Base-by-base conservation (phyloP, 2,329 filamentous ascomycete species). In the Aureobasidium namibiae region DNA sequence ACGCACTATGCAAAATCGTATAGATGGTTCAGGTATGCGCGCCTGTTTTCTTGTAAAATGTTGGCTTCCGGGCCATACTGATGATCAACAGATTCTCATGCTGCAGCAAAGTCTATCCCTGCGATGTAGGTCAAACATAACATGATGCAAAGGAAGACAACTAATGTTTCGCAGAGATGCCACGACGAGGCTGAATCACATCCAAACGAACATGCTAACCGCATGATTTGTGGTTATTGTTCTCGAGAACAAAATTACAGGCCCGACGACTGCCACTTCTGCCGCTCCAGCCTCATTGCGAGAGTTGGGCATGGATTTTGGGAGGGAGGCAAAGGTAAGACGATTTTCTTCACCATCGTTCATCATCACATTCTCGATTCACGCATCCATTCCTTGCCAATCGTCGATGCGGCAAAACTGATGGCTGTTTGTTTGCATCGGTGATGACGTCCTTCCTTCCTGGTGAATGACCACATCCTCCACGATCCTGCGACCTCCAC, bases 141-240 rank as follows among this genome's bases (percentile, higher is more conserved):
- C 23, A 13, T 39, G 41, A 21, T 21, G n/a, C 8, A 10, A n/a
- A 16, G 13, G 16, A 13, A 29, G 18, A 44, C 9, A 13, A 60
- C 31, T 53, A 33, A 59, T 41, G 3, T 36, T 6, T 26, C 31
- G 21, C 23, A 44, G 67, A 82, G 81, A 74, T 95, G 90, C 73
- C 90, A 95, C 67, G 89, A 94, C 69, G 80, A 75, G 16, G 80
- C 75, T 10, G 83, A 85, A 65, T 85, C 87, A 53, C 90, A 95
- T 73, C 75, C 81, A 8, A 86, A 89, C 64, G 90, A 94, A 74
- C 90, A 89, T 79, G 90, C 90, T 8, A 90, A 87, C 67, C 79
- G 89, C 50, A 94, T 94, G 88, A 83, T 92, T 36, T 92, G 88
- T 61, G 74, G 67, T 34, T 38, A 48, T 16, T 38, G 54, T 49